Evolutionary conservation across 441 rosid genomes (phyloP), one percentile per base, ranked within the genome.

Genomic region (Codiaeum variegatum): DNA sequence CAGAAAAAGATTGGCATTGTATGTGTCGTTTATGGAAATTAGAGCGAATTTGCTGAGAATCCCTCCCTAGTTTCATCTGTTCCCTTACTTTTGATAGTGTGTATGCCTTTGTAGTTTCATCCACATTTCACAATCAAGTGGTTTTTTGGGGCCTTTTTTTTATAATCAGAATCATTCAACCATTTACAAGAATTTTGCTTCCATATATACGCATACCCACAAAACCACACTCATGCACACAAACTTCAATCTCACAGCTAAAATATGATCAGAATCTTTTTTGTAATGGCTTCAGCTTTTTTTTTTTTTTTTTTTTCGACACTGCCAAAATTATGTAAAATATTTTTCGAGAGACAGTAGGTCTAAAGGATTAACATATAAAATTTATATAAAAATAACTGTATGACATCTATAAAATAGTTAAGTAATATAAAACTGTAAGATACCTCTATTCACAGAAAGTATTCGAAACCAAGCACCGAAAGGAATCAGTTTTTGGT

Each of bases 391-490:
- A 46, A 44, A 54, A 40, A 38, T 62, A 18, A 6, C 7, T 62
- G 18, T 26, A 46, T 1, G 28, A 24, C 10, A 60, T n/a, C 12
- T 36, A 12, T 32, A 21, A 47, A 15, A 31, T 26, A 49, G 28
- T 4, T 4, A 38, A 24, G 69, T 18, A 21, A 3, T 47, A 10
- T 61, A 23, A 24, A 51, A 54, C 34, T 36, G 6, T 51, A 47
- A 19, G 64, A 29, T 23, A 8, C 46, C 62, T 34, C 51, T 64
- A 76, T 77, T 72, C 72, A 81, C 83, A 78, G 0, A 46, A 63
- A 70, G 42, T 49, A 69, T 58, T 38, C 15, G 70, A 55, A 65
- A 66, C 73, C 44, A 72, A 51, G 38, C 68, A 32, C 58, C 29
- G 23, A 49, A 54, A 36, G 28, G 49, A 62, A 75, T 52, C 62